Conservation (phyloP, 352 stramenopile species). For the Globisporangium ultimum region DNA sequence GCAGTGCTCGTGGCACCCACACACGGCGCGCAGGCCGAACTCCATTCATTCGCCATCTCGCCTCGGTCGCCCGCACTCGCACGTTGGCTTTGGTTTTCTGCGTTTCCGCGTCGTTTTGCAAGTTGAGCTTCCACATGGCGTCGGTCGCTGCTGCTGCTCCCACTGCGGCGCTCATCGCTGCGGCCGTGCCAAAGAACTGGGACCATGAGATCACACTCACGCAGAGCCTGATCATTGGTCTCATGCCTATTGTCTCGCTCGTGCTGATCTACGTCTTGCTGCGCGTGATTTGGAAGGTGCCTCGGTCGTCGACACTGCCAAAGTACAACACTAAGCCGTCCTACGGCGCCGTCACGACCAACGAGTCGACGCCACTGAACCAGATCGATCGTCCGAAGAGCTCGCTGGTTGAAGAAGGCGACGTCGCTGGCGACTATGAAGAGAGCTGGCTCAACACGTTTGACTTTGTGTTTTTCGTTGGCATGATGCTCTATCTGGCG, state of each 20-base stretch:
- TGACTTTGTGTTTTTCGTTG: conserved; percentile 58
- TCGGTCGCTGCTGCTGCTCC: not conserved
- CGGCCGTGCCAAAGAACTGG: conserved; percentile 27
- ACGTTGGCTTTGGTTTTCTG: too few relatives aligned
- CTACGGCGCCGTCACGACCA: conserved; percentile 28
- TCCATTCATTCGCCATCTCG: not conserved
- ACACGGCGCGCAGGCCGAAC: too few relatives aligned
- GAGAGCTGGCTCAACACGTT: conserved; percentile 46
- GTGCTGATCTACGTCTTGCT: conserved; percentile 62
- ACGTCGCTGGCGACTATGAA: conserved; percentile 61
- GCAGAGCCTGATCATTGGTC: conserved; percentile 23
- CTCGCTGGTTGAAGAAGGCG: conserved; percentile 59
- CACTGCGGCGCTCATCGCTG: not conserved
- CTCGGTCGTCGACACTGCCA: conserved; percentile 27
- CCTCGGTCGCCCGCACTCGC: not conserved
- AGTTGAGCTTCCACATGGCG: too few relatives aligned
- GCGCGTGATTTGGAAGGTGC: conserved; percentile 60
- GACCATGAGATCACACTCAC: conserved; percentile 19
- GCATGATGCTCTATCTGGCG: conserved; percentile 45
- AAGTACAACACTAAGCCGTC: conserved; percentile 28
- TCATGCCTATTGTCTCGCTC: conserved; percentile 44
- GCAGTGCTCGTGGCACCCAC: too few relatives aligned
- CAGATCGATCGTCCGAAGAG: conserved; percentile 37
- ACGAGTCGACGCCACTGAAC: conserved; percentile 30
- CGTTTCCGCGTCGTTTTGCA: too few relatives aligned